Base-by-base conservation (phyloP, 208 protist species). In the Crithidia fasciculata region DNA sequence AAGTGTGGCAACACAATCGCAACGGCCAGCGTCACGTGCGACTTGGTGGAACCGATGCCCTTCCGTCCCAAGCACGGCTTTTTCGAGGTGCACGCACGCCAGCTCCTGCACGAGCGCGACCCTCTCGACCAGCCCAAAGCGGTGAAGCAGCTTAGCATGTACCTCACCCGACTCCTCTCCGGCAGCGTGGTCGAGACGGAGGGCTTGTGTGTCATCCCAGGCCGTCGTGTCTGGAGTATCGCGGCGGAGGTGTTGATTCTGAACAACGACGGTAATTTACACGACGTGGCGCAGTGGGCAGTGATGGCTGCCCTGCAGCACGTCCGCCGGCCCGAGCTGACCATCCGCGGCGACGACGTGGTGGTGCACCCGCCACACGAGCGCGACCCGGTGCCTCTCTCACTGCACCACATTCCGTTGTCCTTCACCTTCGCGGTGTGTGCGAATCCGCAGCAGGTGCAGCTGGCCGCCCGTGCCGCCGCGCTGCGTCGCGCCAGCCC, bases 11-110 rank as follows among this genome's bases (percentile, higher is more conserved):
- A 87, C 43, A 98, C 97, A 7, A 82, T 89, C 43, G 95, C 96
- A 2, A 85, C 88, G 6, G 94, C 89, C 12, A 78, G 78, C 50
- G 88, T 98, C 40, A 73, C 74, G 5, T 97, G 86, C 69, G 90
- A 96, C 60, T 77, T 99, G n/a, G 94, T 99, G 8, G 96, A 98
- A 84, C 98, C 98, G 28, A 85, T 77, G 41, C 78, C 88, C n/a
- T 93, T 97, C 50, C 87, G 95, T 19, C 97, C 97, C 13, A 97
- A 92, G 74, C 98, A 99, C 74, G 98, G 98, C 16, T 97, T 98
- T 75, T 90, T 99, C 58, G 61, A 91, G 28, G 91, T 99, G 64
- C 92, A 88, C 57, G 89, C 93, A 15, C 89, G 97, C 15, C 86
- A 98, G 62, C 83, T 93, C 13, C 89, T 97, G 64, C 88, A 97